Conservation (phyloP, 495 filamentous ascomycete genomes). For the Talaromyces adpressus region DNA sequence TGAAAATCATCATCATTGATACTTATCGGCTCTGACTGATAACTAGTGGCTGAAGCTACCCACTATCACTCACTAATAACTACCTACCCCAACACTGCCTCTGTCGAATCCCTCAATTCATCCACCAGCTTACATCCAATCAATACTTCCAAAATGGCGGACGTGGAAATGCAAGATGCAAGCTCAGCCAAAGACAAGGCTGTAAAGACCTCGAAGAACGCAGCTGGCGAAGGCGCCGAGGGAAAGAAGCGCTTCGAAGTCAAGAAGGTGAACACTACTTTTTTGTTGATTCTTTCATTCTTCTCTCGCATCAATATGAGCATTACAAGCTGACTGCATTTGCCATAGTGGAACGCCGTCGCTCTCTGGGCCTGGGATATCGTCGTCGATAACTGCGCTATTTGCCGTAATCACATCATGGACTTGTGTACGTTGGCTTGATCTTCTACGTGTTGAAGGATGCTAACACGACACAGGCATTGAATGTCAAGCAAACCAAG, state of each 20-base stretch:
- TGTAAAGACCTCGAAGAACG: constrained; percentile 49
- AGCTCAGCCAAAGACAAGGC: constrained; percentile 39
- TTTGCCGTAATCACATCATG: constrained; percentile 99
- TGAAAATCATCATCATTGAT: neutral
- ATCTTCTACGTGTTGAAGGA: neutral
- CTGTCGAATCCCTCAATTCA: neutral
- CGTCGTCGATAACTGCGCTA: constrained; percentile 98
- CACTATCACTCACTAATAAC: neutral
- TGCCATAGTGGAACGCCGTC: constrained; percentile 89
- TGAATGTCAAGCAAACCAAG: constrained; percentile 99
- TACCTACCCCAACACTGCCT: neutral
- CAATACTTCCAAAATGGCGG: constrained; percentile 58
- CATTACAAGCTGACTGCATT: constrained; percentile 3
- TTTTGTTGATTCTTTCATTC: neutral
- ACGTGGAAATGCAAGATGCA: constrained; percentile 95
- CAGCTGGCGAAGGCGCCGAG: constrained; percentile 48
- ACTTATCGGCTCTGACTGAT: neutral
- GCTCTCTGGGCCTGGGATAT: constrained; percentile 99
- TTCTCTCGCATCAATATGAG: neutral
- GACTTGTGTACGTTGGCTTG: constrained; percentile 67
- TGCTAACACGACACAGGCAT: constrained; percentile 54
- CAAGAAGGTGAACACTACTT: constrained; percentile 67
- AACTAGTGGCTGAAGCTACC: neutral
- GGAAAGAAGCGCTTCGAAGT: constrained; percentile 95
- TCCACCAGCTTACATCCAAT: neutral